These are phyloP conservation scores for Lentinus polychrous DNA, from an alignment of 1,284 basidiomycete genomes.

Conservation along the genomic window DNA sequence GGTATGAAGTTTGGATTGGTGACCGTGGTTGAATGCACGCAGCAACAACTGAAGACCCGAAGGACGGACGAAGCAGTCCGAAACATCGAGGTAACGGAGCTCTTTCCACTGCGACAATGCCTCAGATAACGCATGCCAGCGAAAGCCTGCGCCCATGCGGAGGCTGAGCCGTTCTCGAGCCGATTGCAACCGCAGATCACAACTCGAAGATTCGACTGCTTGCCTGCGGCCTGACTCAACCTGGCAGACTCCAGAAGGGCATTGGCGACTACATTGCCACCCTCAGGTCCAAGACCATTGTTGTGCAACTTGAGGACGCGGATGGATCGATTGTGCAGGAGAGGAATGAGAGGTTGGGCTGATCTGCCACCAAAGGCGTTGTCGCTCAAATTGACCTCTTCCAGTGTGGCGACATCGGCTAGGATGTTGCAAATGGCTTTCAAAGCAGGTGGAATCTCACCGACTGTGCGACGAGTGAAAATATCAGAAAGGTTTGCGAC, in stretches of 20 bases:
- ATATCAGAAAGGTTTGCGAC: constrained; percentile 96
- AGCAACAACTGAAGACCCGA: constrained; percentile 60
- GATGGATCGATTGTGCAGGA: constrained; percentile 79
- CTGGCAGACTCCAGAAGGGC: constrained; percentile 79
- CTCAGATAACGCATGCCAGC: constrained; percentile 68
- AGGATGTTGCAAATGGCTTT: constrained; percentile 86
- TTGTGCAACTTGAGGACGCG: constrained; percentile 90
- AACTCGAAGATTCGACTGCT: constrained; percentile 66
- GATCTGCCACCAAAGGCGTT: constrained; percentile 97
- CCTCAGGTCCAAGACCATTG: constrained; percentile 94
- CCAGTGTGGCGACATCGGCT: constrained; percentile 70
- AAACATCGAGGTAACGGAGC: constrained; percentile 79
- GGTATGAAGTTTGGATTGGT: constrained; percentile 66
- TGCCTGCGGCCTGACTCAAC: constrained; percentile 59
- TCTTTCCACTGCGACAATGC: constrained; percentile 67
- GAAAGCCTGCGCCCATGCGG: constrained; percentile 84
- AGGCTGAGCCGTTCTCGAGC: constrained; percentile 86
- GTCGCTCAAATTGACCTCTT: constrained; percentile 89
- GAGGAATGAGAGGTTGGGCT: constrained; percentile 90
- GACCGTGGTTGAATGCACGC: constrained; percentile 61
- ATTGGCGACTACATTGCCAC: constrained; percentile 81
- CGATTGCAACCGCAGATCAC: constrained; percentile 94
- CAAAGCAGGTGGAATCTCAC: constrained; percentile 90
- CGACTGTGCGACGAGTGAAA: constrained; percentile 94
- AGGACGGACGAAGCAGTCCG: constrained; percentile 79